Base-by-base conservation (phyloP, 1,139 yeast species). In the Hyphopichia buzzinii region DNA sequence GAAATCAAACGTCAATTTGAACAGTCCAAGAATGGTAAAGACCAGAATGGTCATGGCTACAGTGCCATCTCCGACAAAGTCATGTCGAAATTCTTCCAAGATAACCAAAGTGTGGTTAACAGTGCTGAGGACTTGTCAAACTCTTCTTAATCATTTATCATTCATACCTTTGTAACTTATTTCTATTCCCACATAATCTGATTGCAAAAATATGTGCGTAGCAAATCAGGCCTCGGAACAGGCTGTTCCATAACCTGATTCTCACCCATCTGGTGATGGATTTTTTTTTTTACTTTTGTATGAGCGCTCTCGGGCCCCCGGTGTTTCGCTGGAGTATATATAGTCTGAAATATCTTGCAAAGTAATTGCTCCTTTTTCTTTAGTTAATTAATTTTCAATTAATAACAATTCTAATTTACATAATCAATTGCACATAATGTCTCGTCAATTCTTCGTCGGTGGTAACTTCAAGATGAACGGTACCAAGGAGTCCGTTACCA, bases 381-480 rank as follows among this genome's bases (percentile, higher is more conserved):
- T 5, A 13, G 8, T 13, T 11, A 10, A 17, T 19, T 21, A 19
- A 6, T 29, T 19, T 29, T 8, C 16, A 29, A 29, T 29, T 24
- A 29, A 21, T 31, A 10, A 19, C 16, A 25, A 12, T 14, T 22
- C 10, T 24, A 25, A 15, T 29, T 15, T 11, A 35, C 27, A 8
- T 19, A 25, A 21, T 21, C 14, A 26, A 17, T 21, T 13, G 22
- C 15, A 14, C 31, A 47, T 28, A 44, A 62, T 62, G 96, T 81
- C 95, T 65, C 89, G 98, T 77, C 84, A 82, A 72, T 90, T 90
- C 77, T 89, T 92, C 64, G 90, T 85, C 58, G 98, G 97, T 56
- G 98, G 97, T 61, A 92, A 92, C 89, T 90, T 92, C 79, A 92
- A 92, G 73, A 84, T 94, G 89, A 94, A 92, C 79, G 98, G 99